Base-by-base conservation (phyloP, 345 rosid genomes). In the Populus davidiana region DNA sequence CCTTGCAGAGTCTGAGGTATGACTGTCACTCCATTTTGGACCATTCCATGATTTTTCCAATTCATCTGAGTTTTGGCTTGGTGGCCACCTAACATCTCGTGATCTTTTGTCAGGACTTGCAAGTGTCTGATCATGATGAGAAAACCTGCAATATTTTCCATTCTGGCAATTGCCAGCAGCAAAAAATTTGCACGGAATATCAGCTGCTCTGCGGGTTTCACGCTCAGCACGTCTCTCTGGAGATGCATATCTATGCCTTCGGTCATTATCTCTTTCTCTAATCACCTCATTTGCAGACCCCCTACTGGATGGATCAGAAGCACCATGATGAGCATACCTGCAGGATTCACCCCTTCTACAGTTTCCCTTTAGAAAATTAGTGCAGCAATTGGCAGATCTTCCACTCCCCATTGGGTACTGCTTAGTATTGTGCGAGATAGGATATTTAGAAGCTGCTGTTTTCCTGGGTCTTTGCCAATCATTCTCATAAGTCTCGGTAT, bases 91-190 rank as follows among this genome's bases (percentile, higher is more conserved):
- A 73, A 75, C 87, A 76, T 84, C 88, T 65, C 74, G 86, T 67
- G 83, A 78, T 82, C 83, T 87, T 81, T 85, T 87, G 33, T 87
- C 93, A 68, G 91, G 96, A 83, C 83, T 89, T 78, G 73, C 69
- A 82, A n/a, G 79, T 41, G 77, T 80, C 80, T 78, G 86, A 76
- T 67, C 80, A 71, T 85, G 79, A 84, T 96, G 99, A 77, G 90
- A 86, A 83, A 91, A 96, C 85, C 94, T 87, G 84, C 99, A 96
- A 80, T 82, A 74, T 36, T 85, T 87, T 20, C 96, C 97, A 80
- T 89, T 91, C 77, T 94, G 92, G 86, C 99, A 96, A 76, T 83
- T 85, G 62, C 99, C 99, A 5, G 87, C 88, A 73, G 96, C 92
- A 78, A 88, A 92, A 83, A 83, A 92, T 82, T 85, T 94, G 90